These are phyloP conservation scores for Shiraia sp. DNA, from an alignment of 2,329 filamentous ascomycete genomes.

Conservation along the genomic window DNA sequence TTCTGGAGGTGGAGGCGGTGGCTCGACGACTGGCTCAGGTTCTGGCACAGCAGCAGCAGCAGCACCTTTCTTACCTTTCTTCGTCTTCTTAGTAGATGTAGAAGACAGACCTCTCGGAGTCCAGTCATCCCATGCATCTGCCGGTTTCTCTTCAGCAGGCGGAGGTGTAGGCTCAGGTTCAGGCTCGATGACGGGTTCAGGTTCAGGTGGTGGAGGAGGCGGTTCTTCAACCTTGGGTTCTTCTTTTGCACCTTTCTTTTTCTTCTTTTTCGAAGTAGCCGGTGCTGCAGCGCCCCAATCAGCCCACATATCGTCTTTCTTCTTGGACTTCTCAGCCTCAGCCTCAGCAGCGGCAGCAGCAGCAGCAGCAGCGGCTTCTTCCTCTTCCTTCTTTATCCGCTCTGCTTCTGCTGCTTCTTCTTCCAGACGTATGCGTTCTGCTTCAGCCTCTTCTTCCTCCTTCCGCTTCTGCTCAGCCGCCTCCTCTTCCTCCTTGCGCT, in stretches of 20 bases:
- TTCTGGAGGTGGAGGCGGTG: slow-evolving; percentile 18
- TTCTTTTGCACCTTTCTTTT: slow-evolving; percentile 23
- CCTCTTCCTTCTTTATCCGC: slow-evolving; percentile 25
- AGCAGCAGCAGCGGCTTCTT: slow-evolving; percentile 25
- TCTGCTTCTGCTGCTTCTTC: slow-evolving; percentile 32
- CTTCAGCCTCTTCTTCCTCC: slow-evolving; percentile 31
- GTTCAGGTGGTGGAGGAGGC: slow-evolving; percentile 21
- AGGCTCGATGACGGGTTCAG: slow-evolving; percentile 16
- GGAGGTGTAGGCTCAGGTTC: slow-evolving; percentile 20
- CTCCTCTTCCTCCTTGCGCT: slow-evolving; percentile 23
- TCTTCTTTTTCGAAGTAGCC: slow-evolving; percentile 44
- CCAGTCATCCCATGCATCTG: slow-evolving; percentile 34
- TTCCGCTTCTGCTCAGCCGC: slow-evolving; percentile 21
- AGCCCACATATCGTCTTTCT: slow-evolving; percentile 42
- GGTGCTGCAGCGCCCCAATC: slow-evolving; percentile 20
- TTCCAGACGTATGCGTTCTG: slow-evolving; percentile 28
- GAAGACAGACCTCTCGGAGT: slow-evolving; percentile 10
- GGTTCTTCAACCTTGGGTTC: slow-evolving; percentile 18
- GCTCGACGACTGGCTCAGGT: slow-evolving; percentile 17
- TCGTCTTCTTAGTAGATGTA: slow-evolving; percentile 23
- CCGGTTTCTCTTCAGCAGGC: slow-evolving; percentile 25
- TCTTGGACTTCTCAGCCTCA: slow-evolving; percentile 26
- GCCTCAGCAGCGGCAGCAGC: slow-evolving; percentile 23
- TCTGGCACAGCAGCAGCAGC: slow-evolving; percentile 46
- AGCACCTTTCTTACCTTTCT: slow-evolving; percentile 41